Base-by-base conservation (phyloP, 768 basidiomycete genomes). In the Boletus tomentosulus region DNA sequence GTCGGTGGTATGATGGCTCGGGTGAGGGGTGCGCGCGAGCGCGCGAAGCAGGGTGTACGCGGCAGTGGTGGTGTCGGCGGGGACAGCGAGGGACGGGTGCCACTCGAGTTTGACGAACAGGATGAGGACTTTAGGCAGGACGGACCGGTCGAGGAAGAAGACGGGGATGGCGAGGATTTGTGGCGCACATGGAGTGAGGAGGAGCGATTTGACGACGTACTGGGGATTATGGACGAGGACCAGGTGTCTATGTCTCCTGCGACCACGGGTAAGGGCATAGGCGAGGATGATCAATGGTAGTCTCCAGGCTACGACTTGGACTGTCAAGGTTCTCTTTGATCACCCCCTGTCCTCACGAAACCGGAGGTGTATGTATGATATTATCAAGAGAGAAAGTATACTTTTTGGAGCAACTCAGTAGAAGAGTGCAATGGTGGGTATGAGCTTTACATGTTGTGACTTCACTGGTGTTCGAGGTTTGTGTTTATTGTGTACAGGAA, bases 31-130 rank as follows among this genome's bases (percentile, higher is more conserved):
- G 58, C 24, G 37, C 37, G 37, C 37, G 37, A 19, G 37, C 13
- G 37, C 37, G 16, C 13, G 54, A 5, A 46, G 42, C 27, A 56
- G 24, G 31, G 27, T 42, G 47, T 8, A 7, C 45, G 19, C 8
- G 50, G 34, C 9, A 31, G 43, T 19, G 19, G 19, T 19, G 19
- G 30, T 3, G 41, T 10, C 24, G 24, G 22, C 15, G 48, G 7
- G 33, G 48, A 47, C 5, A 33, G 22, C 1, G 54, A 50, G 11
- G 59, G 50, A n/a, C 61, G 57, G 1, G 74, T 75, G 0, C 71
- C 72, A 10, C 68, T 78, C n/a, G 74, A 77, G 60, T 87, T 87
- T 62, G 84, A 84, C 48, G 84, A 87, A 61, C 82, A 83, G 54
- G 86, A 87, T 51, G 84, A 87, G 51, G 83, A 84, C 45, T 82